Evolutionary conservation across 202 grass and related monocot species (phyloP).

Genomic region (Digitaria exilis): DNA sequence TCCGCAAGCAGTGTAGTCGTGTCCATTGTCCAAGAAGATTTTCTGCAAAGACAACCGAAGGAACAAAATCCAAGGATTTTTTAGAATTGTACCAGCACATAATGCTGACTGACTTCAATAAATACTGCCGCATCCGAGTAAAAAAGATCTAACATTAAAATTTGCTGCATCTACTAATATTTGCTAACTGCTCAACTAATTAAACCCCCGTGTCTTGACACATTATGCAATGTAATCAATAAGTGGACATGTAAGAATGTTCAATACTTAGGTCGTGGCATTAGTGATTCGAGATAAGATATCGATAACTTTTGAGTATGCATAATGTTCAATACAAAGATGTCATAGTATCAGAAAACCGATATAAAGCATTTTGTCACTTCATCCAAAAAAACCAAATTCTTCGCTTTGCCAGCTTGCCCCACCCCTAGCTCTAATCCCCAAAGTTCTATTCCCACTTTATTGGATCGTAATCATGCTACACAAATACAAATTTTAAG

Average conservation of each 20-base stretch:
- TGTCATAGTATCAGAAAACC: not conserved
- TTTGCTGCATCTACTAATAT: not conserved
- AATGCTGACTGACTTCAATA: not conserved
- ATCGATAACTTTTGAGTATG: not conserved
- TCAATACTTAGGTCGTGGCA: not conserved
- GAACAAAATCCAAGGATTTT: not conserved
- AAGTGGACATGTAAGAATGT: not conserved
- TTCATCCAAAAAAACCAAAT: not conserved
- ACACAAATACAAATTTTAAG: not conserved
- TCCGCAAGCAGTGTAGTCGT: conserved; percentile 25
- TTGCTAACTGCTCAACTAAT: not conserved
- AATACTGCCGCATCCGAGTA: not conserved
- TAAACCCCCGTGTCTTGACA: not conserved
- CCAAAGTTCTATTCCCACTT: not conserved
- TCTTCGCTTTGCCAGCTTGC: not conserved
- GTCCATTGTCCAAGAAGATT: conserved; percentile 41
- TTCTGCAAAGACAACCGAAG: conserved; percentile 20
- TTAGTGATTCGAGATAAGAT: conserved; percentile 5
- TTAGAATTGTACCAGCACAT: not conserved
- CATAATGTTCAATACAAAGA: not conserved
- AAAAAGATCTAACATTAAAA: not conserved
- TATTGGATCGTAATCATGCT: not conserved
- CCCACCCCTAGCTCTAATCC: not conserved
- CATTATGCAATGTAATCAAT: not conserved
- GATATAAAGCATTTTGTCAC: not conserved